These are phyloP conservation scores for Mycosarcoma mackinlayi DNA, from an alignment of 1,284 basidiomycete genomes.

Conservation along the genomic window DNA sequence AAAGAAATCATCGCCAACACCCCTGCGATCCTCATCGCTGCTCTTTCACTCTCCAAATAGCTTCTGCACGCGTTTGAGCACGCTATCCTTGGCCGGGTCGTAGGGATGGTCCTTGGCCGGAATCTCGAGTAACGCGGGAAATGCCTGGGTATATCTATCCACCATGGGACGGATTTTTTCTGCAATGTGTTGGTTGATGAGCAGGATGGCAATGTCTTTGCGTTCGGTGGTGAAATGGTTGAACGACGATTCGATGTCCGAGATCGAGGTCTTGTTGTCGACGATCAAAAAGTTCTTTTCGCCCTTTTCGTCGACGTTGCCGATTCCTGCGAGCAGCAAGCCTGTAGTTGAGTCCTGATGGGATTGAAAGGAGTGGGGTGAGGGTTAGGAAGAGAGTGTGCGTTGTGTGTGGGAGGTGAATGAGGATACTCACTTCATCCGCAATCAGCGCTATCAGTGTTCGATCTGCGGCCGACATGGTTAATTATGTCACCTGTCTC, in stretches of 20 bases:
- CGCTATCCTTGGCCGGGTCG: constrained; percentile 93
- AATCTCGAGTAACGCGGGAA: constrained; percentile 96
- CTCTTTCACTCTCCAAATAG: constrained; percentile 14
- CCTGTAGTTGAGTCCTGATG: constrained; percentile 65
- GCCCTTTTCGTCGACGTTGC: constrained; percentile 62
- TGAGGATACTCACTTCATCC: constrained; percentile 52
- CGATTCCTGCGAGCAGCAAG: constrained; percentile 66
- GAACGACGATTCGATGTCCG: constrained; percentile 65
- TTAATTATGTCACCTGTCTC: not conserved
- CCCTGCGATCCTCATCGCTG: not conserved
- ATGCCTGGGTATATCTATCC: constrained; percentile 93
- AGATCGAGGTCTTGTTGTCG: constrained; percentile 61
- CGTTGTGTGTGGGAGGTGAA: not conserved
- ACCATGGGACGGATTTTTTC: constrained; percentile 96
- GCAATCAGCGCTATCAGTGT: constrained; percentile 60
- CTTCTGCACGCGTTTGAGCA: constrained; percentile 95
- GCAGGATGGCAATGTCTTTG: constrained; percentile 66
- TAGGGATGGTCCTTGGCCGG: constrained; percentile 81
- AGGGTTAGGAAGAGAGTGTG: not conserved
- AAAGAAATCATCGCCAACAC: not conserved
- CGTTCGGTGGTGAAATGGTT: constrained; percentile 58
- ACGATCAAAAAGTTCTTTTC: constrained; percentile 67
- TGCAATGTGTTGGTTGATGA: constrained; percentile 69
- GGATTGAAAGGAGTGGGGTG: not conserved
- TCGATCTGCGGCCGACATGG: constrained; percentile 53